Evolutionary conservation across 768 basidiomycete species (phyloP).

Genomic region (Mrakia blollopis): DNA sequence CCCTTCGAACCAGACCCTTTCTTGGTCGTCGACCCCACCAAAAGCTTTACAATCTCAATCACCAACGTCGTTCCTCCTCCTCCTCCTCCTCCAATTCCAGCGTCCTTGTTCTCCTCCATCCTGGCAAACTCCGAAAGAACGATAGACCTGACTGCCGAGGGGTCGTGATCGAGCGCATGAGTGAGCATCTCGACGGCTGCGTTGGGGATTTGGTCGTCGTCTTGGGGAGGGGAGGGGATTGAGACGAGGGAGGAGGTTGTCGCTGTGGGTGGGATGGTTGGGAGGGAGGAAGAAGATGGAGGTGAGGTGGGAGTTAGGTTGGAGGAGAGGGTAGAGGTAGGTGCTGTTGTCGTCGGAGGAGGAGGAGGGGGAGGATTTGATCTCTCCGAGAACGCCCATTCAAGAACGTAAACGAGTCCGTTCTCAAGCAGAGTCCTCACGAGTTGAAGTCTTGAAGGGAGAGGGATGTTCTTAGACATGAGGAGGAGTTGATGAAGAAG

Average conservation of each 20-base stretch:
- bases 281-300: not conserved
- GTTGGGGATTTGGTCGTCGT: constrained; percentile 56
- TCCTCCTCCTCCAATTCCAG: too few relatives aligned
- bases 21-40: constrained; percentile 59
- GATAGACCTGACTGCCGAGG: constrained; percentile 76
- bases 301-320: not conserved
- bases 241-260: not conserved
- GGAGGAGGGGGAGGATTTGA: not conserved
- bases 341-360: not conserved
- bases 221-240: not conserved
- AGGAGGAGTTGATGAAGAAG: constrained; percentile 87
- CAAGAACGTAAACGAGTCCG: constrained; percentile 81
- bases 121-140: constrained; percentile 52
- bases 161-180: constrained; percentile 81
- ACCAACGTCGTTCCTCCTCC: constrained; percentile 56
- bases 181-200: constrained; percentile 81
- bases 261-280: not conserved
- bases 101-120: constrained; percentile 36
- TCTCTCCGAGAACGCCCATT: constrained; percentile 65
- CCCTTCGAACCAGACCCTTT: not conserved
- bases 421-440: constrained; percentile 84
- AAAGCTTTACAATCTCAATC: constrained; percentile 66
- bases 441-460: constrained; percentile 73
- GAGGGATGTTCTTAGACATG: constrained; percentile 95
- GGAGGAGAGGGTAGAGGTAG: not conserved